Evolutionary conservation across 2,329 filamentous ascomycete genomes (phyloP).

Genomic region (Sporothrix mexicana): DNA sequence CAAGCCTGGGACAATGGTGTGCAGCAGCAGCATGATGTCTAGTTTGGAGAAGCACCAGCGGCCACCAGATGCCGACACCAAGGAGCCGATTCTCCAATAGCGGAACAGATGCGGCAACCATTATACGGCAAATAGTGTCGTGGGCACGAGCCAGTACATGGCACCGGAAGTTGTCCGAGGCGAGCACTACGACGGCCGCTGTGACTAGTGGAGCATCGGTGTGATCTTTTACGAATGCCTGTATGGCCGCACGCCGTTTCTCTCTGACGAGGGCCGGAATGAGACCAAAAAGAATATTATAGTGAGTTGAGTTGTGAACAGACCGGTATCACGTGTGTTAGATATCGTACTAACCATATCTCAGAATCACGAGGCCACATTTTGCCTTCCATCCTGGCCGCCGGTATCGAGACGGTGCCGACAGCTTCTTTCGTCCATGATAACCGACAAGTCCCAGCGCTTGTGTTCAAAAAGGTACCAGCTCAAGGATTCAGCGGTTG

Average conservation of each 20-base stretch:
- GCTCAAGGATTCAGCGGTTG: slow-evolving; percentile 60
- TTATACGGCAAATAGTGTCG: slow-evolving; percentile 79
- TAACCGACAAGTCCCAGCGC: slow-evolving; percentile 75
- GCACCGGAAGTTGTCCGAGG: slow-evolving; percentile 89
- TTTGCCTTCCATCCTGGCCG: slow-evolving; percentile 72
- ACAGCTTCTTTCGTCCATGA: slow-evolving; percentile 74
- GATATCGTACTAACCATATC: not conserved
- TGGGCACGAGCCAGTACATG: slow-evolving; percentile 98
- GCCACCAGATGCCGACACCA: slow-evolving; percentile 39
- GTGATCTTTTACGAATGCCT: slow-evolving; percentile 95
- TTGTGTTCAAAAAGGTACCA: slow-evolving; percentile 79
- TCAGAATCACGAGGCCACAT: slow-evolving; percentile 71
- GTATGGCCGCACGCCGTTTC: slow-evolving; percentile 89
- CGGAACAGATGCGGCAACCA: slow-evolving; percentile 72
- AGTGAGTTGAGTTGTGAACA: slow-evolving; percentile 53
- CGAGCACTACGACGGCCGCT: slow-evolving; percentile 84
- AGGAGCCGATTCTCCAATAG: slow-evolving; percentile 68
- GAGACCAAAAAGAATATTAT: slow-evolving; percentile 87
- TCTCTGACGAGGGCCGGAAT: slow-evolving; percentile 76
- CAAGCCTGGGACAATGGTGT: slow-evolving; percentile 35
- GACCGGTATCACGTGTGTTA: not conserved
- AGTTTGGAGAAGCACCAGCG: slow-evolving; percentile 49
- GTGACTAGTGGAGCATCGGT: slow-evolving; percentile 96
- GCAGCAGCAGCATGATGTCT: slow-evolving; percentile 51
- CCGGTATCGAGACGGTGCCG: slow-evolving; percentile 73